Base-by-base conservation (phyloP, 2,329 filamentous ascomycete species). In the Bipolaris sorokiniana region DNA sequence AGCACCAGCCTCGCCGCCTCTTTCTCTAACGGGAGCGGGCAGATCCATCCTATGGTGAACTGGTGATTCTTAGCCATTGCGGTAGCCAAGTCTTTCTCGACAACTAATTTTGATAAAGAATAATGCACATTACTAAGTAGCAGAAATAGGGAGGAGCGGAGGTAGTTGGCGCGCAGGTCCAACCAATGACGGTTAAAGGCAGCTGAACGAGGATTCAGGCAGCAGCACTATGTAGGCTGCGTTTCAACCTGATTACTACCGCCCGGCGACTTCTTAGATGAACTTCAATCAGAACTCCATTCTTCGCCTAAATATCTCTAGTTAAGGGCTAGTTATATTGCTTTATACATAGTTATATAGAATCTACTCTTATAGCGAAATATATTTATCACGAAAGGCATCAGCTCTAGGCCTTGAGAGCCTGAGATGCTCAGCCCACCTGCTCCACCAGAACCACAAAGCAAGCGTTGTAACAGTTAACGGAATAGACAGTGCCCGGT, bases 1-100 rank as follows among this genome's bases (percentile, higher is more conserved):
- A 77, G 63, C 62, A 75, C 64, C 2, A 62, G 65, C 33, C 61
- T 56, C 1, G 69, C 66, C 0, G 71, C 75, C 5, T 70, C 63
- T 26, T 69, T 67, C 54, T 78, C 74, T 10, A 68, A 44, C 1
- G 64, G 65, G 6, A 78, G 61, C 1, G 72, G 72, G 50, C 67
- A 71, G 9, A 77, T 61, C 74, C 73, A 77, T 18, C 66, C 72
- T 2, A 76, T 61, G 2, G 64, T 70, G 48, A 74, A 77, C 11
- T 42, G 48, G 22, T 56, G 54, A 15, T 58, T 58, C 15, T 11
- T 49, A 26, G 34, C 55, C 46, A 54, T 54, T 16, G n/a, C 20
- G 9, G 11, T 45, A 26, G 36, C 3, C 5, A 48, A 7, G n/a
- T 42, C 13, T 48, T 26, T 16, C 9, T 15, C 11, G 23, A 54